A percentile compares a stretch with the other conserved stretches of the same genome.
These are phyloP conservation scores for Solanum stenotomum DNA, from an alignment of 257 asterid genomes.

Conservation along the genomic window DNA sequence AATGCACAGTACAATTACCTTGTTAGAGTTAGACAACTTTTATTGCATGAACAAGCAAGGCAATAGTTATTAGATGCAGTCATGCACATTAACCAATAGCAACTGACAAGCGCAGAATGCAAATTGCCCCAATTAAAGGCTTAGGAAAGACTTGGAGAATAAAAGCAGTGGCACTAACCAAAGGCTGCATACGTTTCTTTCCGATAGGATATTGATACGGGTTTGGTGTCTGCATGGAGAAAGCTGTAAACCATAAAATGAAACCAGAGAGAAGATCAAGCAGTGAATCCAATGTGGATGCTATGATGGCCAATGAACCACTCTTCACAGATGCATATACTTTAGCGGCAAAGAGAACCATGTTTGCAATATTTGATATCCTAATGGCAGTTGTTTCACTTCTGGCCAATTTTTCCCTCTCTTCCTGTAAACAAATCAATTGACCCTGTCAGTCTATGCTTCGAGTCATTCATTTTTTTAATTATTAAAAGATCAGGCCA, in stretches of 20 bases:
- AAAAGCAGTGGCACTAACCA: conserved; percentile 27
- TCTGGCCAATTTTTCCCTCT: conserved; percentile 36
- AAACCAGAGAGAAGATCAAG: conserved; percentile 48
- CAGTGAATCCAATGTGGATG: conserved; percentile 47
- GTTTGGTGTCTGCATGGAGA: conserved; percentile 43
- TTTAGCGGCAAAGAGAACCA: conserved; percentile 46
- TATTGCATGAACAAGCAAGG: not conserved
- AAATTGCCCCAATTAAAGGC: not conserved
- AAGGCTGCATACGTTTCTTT: conserved; percentile 54
- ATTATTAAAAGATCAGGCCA: not conserved
- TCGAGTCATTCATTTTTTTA: not conserved
- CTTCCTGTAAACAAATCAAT: conserved; percentile 27
- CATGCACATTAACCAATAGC: not conserved
- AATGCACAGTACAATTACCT: not conserved
- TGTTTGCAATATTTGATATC: conserved; percentile 42
- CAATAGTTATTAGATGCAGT: not conserved
- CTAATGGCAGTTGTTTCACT: conserved; percentile 43
- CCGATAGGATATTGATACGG: conserved; percentile 51
- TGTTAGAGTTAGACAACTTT: not conserved
- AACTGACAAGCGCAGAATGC: not conserved
- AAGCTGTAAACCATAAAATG: conserved; percentile 49
- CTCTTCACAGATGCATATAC: conserved; percentile 42
- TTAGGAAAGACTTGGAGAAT: not conserved
- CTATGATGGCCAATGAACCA: conserved; percentile 47
- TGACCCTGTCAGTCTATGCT: not conserved